Base-by-base conservation (phyloP, 129 eudicot genomes). In the Flaveria sonorensis region DNA sequence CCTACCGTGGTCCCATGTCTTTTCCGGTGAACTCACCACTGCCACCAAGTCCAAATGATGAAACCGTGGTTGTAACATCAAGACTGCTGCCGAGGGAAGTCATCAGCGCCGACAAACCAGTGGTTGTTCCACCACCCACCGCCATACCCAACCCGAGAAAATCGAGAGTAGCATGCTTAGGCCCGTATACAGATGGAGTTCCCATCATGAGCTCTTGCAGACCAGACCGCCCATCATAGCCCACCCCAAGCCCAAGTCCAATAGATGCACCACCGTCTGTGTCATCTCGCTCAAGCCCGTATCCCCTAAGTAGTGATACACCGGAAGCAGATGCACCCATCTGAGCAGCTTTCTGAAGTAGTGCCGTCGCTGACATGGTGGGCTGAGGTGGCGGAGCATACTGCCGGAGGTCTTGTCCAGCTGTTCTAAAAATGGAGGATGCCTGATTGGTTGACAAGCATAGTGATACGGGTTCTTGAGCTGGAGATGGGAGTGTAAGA, bases 81-180 rank as follows among this genome's bases (percentile, higher is more conserved):
- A 85, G 89, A 68, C 85, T 85, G 47, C 92, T 86, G 12, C 89
- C 88, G 45, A 91, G 84, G 30, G 97, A 89, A 3, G 88, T 89
- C 92, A 95, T 88, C 53, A 94, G 73, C 0, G 97, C 93, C 0
- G 98, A 89, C 7, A 94, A 67, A 14, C 98, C 89, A 7, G 81
- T 81, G 62, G 86, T 86, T 23, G 93, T 78, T 24, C 89, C 95
- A 5, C 96, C 96, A 52, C 96, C 95, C 11, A 90, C 97, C 3
- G 97, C 97, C 96, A 87, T 91, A 50, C 99, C 99, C 79, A 95
- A 79, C 57, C 99, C 99, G 2, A 95, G 96, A 73, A 95, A 87
- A 88, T 95, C 99, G 26, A 95, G 96, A 20, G 98, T 94, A 14
- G 97, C 71, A 63, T 86, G 99, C 73, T 91, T 89, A 18, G 97